Base-by-base conservation (phyloP, 2,329 filamentous ascomycete species). In the Phyllosticta citribraziliensis region DNA sequence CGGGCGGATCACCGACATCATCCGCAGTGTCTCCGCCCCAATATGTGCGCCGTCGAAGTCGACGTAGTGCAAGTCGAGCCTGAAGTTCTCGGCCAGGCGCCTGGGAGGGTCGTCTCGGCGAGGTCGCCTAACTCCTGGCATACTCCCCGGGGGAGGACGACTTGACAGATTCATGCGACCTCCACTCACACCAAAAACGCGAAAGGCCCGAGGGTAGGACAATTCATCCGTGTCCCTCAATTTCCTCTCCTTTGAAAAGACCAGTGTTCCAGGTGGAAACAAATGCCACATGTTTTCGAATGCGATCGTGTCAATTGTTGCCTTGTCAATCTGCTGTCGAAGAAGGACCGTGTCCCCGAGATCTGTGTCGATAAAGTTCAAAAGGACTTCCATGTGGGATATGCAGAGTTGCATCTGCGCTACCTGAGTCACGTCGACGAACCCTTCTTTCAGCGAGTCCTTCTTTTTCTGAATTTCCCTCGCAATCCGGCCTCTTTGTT, bases 251-350 rank as follows among this genome's bases (percentile, higher is more conserved):
- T 65, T 62, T 8, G 55, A 52, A n/a, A 55, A 60, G 5, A 65
- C 58, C 14, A 62, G 47, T 9, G 61, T 62, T 17, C 60, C 60
- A 6, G 57, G 62, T 20, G 58, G 20, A 24, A 63, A 61, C 2
- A 65, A 40, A 47, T 65, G 62, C 62, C 64, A 64, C 14, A 65
- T 22, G 54, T 64, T 60, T 20, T 65, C 54, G 24, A 62, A 30
- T 51, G 30, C 5, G n/a, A 30, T 22, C 52, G 25, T 19, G 10
- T 55, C 6, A 9, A 55, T 24, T 5, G 52, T 55, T 17, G 47
- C 57, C 20, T 59, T 27, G 17, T 19, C 19, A n/a, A 20, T 1
- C 24, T 59, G 25, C 14, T 47, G 30, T 27, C 57, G 50, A 14
- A 59, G 22, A 17, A 53, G 2, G 33, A 54, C 5, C 11, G 35